Conservation (phyloP, 768 basidiomycete species). For the Exidia glandulosa region DNA sequence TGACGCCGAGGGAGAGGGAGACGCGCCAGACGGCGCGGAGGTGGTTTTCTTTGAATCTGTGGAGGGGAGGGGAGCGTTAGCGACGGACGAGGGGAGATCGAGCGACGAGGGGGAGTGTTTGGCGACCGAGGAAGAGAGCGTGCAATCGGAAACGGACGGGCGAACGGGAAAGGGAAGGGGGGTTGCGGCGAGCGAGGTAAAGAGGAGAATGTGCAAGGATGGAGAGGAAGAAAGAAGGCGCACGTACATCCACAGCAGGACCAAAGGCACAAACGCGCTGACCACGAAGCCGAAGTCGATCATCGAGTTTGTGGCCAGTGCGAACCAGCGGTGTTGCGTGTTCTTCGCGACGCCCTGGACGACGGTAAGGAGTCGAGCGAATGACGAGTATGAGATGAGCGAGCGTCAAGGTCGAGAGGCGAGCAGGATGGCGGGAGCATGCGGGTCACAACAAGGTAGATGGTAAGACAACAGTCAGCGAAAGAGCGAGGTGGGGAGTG, state of each 20-base stretch:
- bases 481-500: no score
- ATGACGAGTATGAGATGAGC: no score
- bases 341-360: constrained; percentile 63
- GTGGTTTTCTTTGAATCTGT: constrained; percentile 65
- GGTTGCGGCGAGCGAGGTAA: not conserved
- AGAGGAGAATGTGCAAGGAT: no score
- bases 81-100: not conserved
- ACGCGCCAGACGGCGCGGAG: constrained; percentile 81
- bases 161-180: not conserved
- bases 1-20: constrained; percentile 70
- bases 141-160: not conserved
- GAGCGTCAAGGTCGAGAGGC: no score
- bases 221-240: no score
- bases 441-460: no score
- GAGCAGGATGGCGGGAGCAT: no score
- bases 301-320: constrained; percentile 81
- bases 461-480: no score
- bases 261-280: constrained; percentile 69
- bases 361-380: no score
- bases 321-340: constrained; percentile 78
- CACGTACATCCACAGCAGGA: constrained; percentile 79
- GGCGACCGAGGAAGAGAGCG: constrained; percentile 1
- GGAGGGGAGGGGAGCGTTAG: not conserved
- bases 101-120: constrained; percentile 2
- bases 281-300: constrained; percentile 79